A percentile compares a stretch with the other conserved stretches of the same genome.
Conservation (phyloP, 768 basidiomycete genomes). For the Trametes gibbosa region DNA sequence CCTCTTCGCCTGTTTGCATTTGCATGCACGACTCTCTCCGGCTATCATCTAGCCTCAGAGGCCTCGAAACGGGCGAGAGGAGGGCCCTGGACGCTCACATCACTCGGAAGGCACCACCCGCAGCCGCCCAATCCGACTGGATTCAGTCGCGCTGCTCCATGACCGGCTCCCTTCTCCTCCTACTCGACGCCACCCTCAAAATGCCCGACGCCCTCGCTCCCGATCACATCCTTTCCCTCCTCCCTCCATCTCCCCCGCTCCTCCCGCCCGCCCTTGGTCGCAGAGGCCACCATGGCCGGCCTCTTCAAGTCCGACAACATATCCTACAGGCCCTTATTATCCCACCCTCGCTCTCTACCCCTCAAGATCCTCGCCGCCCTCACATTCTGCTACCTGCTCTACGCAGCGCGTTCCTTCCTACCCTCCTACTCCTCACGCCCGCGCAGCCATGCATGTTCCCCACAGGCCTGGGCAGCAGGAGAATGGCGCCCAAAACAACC, state of each 20-base stretch:
- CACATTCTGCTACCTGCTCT: conserved; percentile 10
- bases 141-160: too few species aligned
- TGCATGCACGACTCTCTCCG: too few species aligned
- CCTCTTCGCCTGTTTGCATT: too few species aligned
- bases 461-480: conserved; percentile 35
- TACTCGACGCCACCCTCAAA: neutral
- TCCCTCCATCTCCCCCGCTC: neutral
- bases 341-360: conserved; percentile 11
- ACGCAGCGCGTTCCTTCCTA: conserved; percentile 6
- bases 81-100: conserved; percentile 4
- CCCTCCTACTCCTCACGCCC: conserved; percentile 1
- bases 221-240: neutral
- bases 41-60: neutral
- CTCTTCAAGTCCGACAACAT: conserved; percentile 12
- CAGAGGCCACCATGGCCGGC: conserved; percentile 8
- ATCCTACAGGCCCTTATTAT: conserved; percentile 14
- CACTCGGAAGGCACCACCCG: neutral
- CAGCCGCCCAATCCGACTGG: too few species aligned
- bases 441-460: conserved; percentile 28
- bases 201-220: neutral
- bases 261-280: neutral
- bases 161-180: neutral
- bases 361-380: conserved; percentile 8
- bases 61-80: neutral
- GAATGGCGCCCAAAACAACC: conserved; percentile 43